Evolutionary conservation across 768 basidiomycete species (phyloP), one percentile per base, ranked within the genome.

Genomic region (Podaxis mareebaensis): DNA sequence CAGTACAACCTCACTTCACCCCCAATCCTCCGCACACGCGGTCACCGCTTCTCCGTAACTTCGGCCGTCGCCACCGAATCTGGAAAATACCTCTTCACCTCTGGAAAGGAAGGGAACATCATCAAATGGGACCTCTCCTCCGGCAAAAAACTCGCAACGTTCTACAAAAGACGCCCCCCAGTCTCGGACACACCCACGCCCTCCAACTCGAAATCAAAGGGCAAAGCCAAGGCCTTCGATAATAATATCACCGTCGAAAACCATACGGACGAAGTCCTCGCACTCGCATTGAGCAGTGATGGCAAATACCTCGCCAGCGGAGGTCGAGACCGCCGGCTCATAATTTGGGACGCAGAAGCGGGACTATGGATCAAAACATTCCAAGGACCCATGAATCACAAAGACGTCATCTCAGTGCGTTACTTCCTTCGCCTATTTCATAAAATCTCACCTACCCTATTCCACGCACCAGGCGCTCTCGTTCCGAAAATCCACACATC

Each of bases 91-190:
- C 83, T 99, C n/a, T 98, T 89, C 73, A 94, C 94, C 0, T 79
- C 95, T 0, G 91, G 91, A 8, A 99, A 99, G 72, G 94, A 96
- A 69, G 97, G 96, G 1, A 80, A 83, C 12, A 93, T 99, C 71
- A 83, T 90, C 60, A 92, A 94, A 73, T 95, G 92, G 91, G 85
- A 92, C 70, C 78, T 96, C 28, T 73, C 71, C 10, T 84, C 83
- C 0, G 92, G 92, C 8, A 81, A 83, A 72, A 85, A 84, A 67
- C 67, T 83, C 1, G 74, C 78, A 10, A 83, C 83, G 1, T 85
- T 89, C 69, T 80, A 85, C 71, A 93, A 93, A 74, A 67, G 79
- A 10, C 82, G 85, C 22, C 73, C 79, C 68, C 53, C 78, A 68
- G 33, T 33, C 33, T 33, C 53, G 56, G 63, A 48, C 15, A 26